A percentile compares a stretch with the other conserved stretches of the same genome.
Evolutionary conservation across 768 basidiomycete species (phyloP).

Genomic region (Amyloporia xantha): DNA sequence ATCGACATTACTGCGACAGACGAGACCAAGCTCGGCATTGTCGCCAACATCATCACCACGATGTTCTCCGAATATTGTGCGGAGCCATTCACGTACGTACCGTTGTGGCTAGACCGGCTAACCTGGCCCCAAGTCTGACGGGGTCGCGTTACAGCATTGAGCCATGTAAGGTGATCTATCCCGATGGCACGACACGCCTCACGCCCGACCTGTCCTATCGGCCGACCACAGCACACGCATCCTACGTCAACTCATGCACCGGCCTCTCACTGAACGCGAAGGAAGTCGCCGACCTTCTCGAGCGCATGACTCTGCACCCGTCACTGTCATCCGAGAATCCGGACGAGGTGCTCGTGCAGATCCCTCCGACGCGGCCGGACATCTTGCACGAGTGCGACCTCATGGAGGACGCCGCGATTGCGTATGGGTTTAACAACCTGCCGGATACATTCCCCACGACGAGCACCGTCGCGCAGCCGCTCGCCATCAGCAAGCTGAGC

Average conservation of each 20-base stretch:
- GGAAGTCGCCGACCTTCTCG: conserved; percentile 67
- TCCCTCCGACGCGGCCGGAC: conserved; percentile 96
- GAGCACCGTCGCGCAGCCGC: conserved; percentile 90
- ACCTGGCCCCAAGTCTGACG: conserved; percentile 1
- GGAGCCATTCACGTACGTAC: conserved; percentile 80
- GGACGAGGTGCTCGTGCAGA: conserved; percentile 68
- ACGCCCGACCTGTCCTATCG: conserved; percentile 78
- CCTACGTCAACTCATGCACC: conserved; percentile 95
- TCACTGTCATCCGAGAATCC: conserved; percentile 42
- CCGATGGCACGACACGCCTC: conserved; percentile 69
- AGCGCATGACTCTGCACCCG: conserved; percentile 74
- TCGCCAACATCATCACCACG: conserved; percentile 89
- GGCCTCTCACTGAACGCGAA: conserved; percentile 65
- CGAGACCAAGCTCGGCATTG: conserved; percentile 92
- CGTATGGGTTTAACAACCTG: conserved; percentile 96
- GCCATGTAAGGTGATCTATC: conserved; percentile 78
- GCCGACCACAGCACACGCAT: conserved; percentile 65
- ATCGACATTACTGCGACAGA: conserved; percentile 97
- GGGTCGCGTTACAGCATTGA: conserved; percentile 61
- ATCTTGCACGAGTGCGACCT: conserved; percentile 98
- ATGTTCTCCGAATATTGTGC: conserved; percentile 98
- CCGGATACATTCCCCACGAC: conserved; percentile 88
- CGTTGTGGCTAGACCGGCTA: not conserved
- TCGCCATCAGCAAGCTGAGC: conserved; percentile 82
- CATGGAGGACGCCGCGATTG: conserved; percentile 97